Evolutionary conservation across 2,329 filamentous ascomycete species (phyloP), one percentile per base, ranked within the genome.

Genomic region (Pseudocercospora crystallina): DNA sequence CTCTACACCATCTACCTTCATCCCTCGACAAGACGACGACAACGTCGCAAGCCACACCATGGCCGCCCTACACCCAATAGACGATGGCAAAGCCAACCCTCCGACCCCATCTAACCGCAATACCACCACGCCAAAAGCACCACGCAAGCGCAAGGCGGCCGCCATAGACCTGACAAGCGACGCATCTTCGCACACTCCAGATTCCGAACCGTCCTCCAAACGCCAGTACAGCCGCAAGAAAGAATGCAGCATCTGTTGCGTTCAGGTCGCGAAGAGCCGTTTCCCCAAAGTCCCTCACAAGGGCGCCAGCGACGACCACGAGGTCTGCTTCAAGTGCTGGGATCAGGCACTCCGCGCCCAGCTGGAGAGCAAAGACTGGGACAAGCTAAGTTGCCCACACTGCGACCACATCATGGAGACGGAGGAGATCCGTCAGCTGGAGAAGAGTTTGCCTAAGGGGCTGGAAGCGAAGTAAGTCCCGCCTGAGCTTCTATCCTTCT

Each of bases 231-330:
- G 20, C 20, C 20, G 20, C 20, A 26, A 26, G 20, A 47, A 32
- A 41, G 50, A 53, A 31, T 53, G 51, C 26, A 12, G 30, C 5
- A 30, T 46, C 8, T 53, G 46, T 37, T 49, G 39, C 29, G 36
- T 39, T 5, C 41, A 34, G 7, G 12, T 46, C 12, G 10, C 13
- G 10, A 38, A 9, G 11, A 17, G 17, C 32, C 14, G 12, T 4
- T 37, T 53, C 10, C 42, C 51, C 2, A 11, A 13, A 4, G 5
- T 3, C 0, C 51, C 46, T 34, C 46, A 53, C 35, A 14, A 11
- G 8, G 38, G 14, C 8, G 34, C 46, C 13, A 26, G 12, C 9
- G 7, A 30, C 1, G 37, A 43, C 7, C 34, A 44, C 29, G 17
- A 10, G 4, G 32, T 44, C 5, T 53, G 46, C 33, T 49, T 31